Conservation (phyloP, 495 filamentous ascomycete genomes). For the Haplographium delicatum region DNA sequence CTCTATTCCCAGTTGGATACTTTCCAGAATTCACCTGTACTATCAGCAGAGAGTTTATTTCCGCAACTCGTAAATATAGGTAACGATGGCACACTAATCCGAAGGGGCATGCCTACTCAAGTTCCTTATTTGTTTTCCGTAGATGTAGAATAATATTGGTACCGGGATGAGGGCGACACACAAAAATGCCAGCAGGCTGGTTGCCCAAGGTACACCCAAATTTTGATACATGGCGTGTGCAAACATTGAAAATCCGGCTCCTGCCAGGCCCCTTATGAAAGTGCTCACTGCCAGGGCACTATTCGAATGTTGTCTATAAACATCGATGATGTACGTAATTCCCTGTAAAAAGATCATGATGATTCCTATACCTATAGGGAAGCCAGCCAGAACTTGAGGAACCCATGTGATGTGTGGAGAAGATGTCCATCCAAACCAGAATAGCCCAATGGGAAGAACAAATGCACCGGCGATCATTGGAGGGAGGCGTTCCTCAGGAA, state of each 20-base stretch:
- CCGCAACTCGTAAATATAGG: too few relatives aligned
- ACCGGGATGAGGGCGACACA: constrained; percentile 59
- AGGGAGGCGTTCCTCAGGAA: constrained; percentile 54
- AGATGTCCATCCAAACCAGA: constrained; percentile 63
- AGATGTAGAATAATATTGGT: constrained; percentile 63
- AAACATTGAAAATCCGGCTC: constrained; percentile 62
- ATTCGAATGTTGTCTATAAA: constrained; percentile 55
- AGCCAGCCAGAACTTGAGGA: constrained; percentile 43
- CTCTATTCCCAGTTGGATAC: too few relatives aligned
- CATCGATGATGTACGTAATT: constrained; percentile 61
- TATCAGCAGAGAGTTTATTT: too few relatives aligned
- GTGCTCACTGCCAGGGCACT: constrained; percentile 65
- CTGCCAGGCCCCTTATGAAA: constrained; percentile 58
- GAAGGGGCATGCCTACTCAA: too few relatives aligned
- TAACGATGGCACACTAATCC: too few relatives aligned
- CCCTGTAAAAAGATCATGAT: constrained; percentile 53
- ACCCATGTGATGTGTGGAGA: constrained; percentile 38
- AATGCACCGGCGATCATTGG: constrained; percentile 53
- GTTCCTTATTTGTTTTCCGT: constrained; percentile 39
- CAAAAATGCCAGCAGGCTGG: constrained; percentile 59
- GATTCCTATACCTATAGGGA: constrained; percentile 50
- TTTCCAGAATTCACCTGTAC: too few relatives aligned
- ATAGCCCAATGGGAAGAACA: constrained; percentile 53
- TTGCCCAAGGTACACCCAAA: constrained; percentile 60
- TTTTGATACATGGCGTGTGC: constrained; percentile 56